phyloP scores from a whole-genome alignment of 2,329 filamentous ascomycete species.

The Scedosporium dehoogii region DNA sequence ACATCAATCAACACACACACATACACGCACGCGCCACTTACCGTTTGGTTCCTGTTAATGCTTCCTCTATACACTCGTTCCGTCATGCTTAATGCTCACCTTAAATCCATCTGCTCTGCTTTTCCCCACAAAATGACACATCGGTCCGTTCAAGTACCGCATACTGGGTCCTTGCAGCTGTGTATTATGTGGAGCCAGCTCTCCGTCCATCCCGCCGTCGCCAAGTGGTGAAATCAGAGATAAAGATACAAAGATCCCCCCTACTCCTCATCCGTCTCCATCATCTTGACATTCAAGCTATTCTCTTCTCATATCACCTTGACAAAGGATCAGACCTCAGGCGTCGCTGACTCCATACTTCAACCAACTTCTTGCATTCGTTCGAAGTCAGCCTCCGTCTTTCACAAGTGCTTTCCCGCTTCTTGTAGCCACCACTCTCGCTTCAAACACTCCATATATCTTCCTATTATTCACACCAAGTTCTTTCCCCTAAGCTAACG shows the following conservation, averaged over 20 bases:
- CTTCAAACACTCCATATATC: background rate
- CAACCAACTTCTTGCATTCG: slow-evolving; percentile 32
- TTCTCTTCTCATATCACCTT: background rate
- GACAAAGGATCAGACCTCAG: slow-evolving; percentile 13
- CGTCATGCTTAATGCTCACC: slow-evolving; percentile 14
- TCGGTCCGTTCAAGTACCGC: slow-evolving; percentile 30
- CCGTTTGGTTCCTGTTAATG: background rate
- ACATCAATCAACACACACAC: background rate
- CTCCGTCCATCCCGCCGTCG: background rate
- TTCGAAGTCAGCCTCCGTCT: slow-evolving; percentile 23
- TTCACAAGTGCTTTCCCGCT: background rate
- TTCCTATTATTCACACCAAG: background rate
- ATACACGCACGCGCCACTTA: background rate
- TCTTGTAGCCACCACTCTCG: background rate
- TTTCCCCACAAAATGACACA: slow-evolving; percentile 12
- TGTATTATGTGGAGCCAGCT: slow-evolving; percentile 9
- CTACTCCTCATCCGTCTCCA: background rate
- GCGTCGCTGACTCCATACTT: slow-evolving; percentile 21
- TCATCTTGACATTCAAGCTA: slow-evolving; percentile 5
- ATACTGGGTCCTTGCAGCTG: slow-evolving; percentile 15
- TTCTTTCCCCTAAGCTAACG: background rate
- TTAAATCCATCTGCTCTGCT: slow-evolving; percentile 19
- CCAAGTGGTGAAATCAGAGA: slow-evolving; percentile 1
- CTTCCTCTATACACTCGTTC: background rate
- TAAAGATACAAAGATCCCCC: slow-evolving; percentile 8